Evolutionary conservation across 164 flowering plant genomes (phyloP), one percentile per base, ranked within the genome.

Genomic region (Chloranthus sessilifolius): DNA sequence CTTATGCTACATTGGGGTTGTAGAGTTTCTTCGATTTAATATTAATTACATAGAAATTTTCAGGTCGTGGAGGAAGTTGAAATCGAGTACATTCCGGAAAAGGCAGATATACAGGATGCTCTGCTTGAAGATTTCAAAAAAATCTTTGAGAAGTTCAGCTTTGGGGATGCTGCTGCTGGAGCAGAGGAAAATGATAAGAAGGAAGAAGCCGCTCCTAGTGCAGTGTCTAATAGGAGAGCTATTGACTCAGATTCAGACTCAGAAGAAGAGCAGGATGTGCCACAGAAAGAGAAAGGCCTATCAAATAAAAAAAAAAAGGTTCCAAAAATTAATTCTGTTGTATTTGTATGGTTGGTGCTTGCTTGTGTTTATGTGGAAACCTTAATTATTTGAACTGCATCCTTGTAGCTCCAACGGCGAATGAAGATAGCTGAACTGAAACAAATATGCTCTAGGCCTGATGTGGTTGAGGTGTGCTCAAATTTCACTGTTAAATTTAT

Each of bases 251-350:
- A 88, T 56, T 56, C 60, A 5, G 60, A 56, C 36, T 75, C 86
- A 2, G 97, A 89, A 4, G 99, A 89, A 59, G 97, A 87, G 40
- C 85, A 75, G 43, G 95, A 89, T 63, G 49, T 58, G 26, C 72
- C 64, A 25, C 85, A 67, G 54, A 94, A 89, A 52, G 99, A 94
- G 64, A 87, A 75, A 53, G 95, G 97, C 7, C 11, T 81, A 1
- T 89, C 97, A 24, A 87, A 89, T 43, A 94, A 94, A 66, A 86
- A 81, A 78, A 94, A 89, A 66, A 94, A 94, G 96, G 99, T 87
- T 42, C 14, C 17, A 21, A n/a, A 11, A 12, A 12, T 7, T 14
- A 15, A 44, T 26, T 6, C 2, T 28, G 6, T 40, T 24, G 3
- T 15, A 4, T 44, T 17, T 21, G 5, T 38, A 12, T 51, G 15